These are phyloP conservation scores for Psilocybe cyanescens DNA, from an alignment of 768 basidiomycete genomes.

Conservation along the genomic window DNA sequence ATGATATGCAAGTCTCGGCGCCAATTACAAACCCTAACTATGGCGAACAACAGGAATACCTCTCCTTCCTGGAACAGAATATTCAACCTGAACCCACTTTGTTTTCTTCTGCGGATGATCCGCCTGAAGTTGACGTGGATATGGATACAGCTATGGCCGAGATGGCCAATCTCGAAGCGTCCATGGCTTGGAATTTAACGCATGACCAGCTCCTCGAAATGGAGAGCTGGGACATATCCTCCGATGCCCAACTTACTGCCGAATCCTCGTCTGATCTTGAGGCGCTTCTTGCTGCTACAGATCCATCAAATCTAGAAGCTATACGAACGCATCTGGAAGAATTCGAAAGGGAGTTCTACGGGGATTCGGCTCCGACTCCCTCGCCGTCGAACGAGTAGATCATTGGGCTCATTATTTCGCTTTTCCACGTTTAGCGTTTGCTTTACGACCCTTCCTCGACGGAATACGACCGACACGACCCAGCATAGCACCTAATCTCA, in stretches of 20 bases:
- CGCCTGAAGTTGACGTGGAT: neutral
- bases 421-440: neutral
- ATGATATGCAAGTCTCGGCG: neutral
- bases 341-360: neutral
- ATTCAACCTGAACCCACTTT: neutral
- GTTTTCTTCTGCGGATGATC: neutral
- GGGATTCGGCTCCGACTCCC: neutral
- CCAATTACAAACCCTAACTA: neutral
- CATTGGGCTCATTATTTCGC: neutral
- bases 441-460: constrained; percentile 3
- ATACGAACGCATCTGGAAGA: constrained; percentile 4
- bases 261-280: neutral
- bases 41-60: neutral
- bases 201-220: neutral
- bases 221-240: neutral
- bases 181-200: neutral
- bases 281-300: constrained; percentile 1
- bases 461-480: neutral
- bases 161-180: neutral
- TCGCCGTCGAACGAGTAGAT: neutral
- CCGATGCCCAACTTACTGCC: neutral
- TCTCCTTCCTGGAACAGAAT: neutral
- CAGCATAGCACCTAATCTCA: neutral
- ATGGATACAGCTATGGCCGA: neutral
- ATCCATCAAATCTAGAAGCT: neutral